Evolutionary conservation across 2,329 filamentous ascomycete species (phyloP), one percentile per base, ranked within the genome.

Genomic region (Bipolaris cookei): DNA sequence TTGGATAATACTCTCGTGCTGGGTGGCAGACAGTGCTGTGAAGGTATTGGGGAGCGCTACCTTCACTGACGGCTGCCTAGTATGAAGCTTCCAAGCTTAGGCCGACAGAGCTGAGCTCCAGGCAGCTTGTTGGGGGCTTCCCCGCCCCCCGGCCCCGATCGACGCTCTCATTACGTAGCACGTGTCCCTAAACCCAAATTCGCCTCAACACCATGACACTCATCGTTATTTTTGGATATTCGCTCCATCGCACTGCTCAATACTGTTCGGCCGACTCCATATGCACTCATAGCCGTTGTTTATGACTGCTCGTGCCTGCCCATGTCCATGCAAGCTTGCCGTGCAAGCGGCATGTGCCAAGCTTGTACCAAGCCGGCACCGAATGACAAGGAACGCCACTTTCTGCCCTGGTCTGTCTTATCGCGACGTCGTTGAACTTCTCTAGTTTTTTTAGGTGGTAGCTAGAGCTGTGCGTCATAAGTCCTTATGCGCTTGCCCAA

Each of bases 281-380:
- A 8, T 21, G n/a, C 23, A 48, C 6, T 30, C 23, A 4, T 34
- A 8, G 23, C 37, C 16, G n/a, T 42, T 21, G 11, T 32, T 42
- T 30, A 11, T 6, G 14, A 30, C 38, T 42, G 28, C 39, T 25
- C 13, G n/a, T n/a, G 6, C 11, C 39, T 30, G 48, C 41, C 30
- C 37, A 23, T 43, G 28, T 35, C 46, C 30, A n/a, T 37, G 30
- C 18, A 23, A 44, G 21, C 37, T 34, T 55, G 46, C 46, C 28
- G n/a, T 52, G 44, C 21, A 28, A 55, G 48, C 52, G 48, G 47
- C 30, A 38, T 48, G 54, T 44, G 63, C 63, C 65, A 66, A 67
- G 63, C 56, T 53, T 35, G 37, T 65, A 64, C 65, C 65, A 65
- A 69, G 65, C 60, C 64, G 64, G 66, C 23, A 67, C 47, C 46